Percentiles rank a stretch among this genome's conserved stretches.
phyloP scores from a whole-genome alignment of 345 rosid genomes.

The Hibiscus mutabilis region DNA sequence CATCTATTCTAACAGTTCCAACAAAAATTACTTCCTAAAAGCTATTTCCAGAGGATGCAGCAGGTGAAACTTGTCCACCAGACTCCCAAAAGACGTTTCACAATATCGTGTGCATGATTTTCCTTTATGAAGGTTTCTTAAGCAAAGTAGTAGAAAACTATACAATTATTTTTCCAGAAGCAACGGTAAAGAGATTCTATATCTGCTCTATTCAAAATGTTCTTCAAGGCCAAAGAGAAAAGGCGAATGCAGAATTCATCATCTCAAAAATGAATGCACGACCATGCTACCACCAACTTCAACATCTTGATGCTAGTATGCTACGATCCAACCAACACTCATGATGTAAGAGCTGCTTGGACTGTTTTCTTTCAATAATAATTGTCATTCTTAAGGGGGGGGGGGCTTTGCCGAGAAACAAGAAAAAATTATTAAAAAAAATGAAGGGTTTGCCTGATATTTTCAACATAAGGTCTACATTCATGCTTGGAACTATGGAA shows the following conservation, averaged over 20 bases:
- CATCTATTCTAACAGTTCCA: background rate
- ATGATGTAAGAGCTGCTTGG: background rate
- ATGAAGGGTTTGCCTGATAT: background rate
- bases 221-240: background rate
- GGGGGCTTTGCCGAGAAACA: background rate
- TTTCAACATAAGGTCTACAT: too few relatives aligned
- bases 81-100: constrained; percentile 3
- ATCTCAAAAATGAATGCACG: background rate
- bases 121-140: background rate
- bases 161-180: background rate
- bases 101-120: background rate
- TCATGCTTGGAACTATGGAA: background rate
- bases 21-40: background rate
- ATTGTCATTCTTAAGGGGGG: background rate
- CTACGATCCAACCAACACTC: background rate
- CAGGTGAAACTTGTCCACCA: background rate
- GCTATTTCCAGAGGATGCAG: background rate
- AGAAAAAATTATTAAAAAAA: background rate
- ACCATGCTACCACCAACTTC: background rate
- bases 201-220: background rate
- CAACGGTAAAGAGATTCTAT: background rate
- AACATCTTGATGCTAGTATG: background rate
- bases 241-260: background rate
- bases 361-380: background rate
- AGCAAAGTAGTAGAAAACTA: background rate